Percentiles rank a stretch among this genome's conserved stretches.
Conservation (phyloP, 1,139 yeast species). For the Nakaseomyces nivariensis region DNA sequence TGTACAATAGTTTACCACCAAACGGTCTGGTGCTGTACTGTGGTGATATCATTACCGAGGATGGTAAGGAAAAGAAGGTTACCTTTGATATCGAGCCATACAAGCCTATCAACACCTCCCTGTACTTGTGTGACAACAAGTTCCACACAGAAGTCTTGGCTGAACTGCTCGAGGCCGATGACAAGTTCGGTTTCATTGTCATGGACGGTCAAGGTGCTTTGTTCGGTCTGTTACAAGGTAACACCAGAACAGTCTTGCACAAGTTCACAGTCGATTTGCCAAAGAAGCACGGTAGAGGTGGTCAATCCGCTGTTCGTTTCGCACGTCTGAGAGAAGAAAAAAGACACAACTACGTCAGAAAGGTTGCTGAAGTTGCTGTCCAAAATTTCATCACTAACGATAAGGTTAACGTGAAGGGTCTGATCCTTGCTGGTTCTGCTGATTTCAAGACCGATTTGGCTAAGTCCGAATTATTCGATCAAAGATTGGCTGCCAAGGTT, state of each 20-base stretch:
- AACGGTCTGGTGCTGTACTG: constrained; percentile 94
- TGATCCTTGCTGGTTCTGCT: constrained; percentile 96
- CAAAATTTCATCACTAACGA: constrained; percentile 90
- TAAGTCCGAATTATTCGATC: constrained; percentile 86
- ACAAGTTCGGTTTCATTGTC: constrained; percentile 90
- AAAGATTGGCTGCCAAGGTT: constrained; percentile 77
- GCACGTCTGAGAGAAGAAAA: constrained; percentile 98
- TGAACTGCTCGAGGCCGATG: constrained; percentile 89
- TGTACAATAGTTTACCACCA: constrained; percentile 80
- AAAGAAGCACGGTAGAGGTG: constrained; percentile 99
- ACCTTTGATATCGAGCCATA: constrained; percentile 95
- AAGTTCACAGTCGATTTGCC: constrained; percentile 96
- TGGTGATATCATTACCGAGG: constrained; percentile 95
- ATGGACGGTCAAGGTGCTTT: constrained; percentile 99
- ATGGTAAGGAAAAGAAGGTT: constrained; percentile 92
- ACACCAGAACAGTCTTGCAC: constrained; percentile 90
- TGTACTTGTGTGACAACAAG: constrained; percentile 93
- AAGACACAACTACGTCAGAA: constrained; percentile 95
- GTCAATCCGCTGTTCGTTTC: constrained; percentile 99
- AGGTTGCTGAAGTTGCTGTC: constrained; percentile 96
- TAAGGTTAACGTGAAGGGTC: constrained; percentile 87
- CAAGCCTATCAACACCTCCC: constrained; percentile 94
- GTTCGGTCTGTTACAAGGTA: constrained; percentile 93
- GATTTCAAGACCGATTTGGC: constrained; percentile 93
- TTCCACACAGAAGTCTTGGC: constrained; percentile 96